phyloP scores from a whole-genome alignment of 495 filamentous ascomycete species.

The Cetradonia linearis region DNA sequence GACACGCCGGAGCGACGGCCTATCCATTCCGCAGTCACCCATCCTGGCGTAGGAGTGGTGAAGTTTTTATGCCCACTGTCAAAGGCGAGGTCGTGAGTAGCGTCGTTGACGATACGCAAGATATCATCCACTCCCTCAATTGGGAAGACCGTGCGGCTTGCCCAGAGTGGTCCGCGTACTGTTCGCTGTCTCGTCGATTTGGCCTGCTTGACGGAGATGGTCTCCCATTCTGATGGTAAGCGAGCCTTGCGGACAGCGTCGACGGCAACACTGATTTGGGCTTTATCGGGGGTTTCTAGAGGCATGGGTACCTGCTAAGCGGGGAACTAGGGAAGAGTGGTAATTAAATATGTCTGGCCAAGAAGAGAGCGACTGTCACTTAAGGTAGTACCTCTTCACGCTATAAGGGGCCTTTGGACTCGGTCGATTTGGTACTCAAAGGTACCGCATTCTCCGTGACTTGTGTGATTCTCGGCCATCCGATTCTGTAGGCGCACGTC shows the following conservation, averaged over 20 bases:
- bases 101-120: not conserved
- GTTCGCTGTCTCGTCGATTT: not conserved
- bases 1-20: not conserved
- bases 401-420: too few species aligned
- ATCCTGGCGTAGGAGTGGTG: not conserved
- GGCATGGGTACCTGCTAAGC: too few species aligned
- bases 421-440: too few species aligned
- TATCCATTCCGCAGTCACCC: not conserved
- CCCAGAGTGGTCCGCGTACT: slow-evolving; percentile 17
- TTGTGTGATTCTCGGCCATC: too few species aligned
- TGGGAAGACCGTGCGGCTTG: slow-evolving; percentile 10
- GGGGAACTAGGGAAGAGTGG: too few species aligned
- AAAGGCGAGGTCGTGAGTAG: slow-evolving; percentile 5
- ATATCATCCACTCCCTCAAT: not conserved
- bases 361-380: too few species aligned
- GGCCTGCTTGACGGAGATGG: not conserved
- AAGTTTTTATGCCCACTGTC: not conserved
- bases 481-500: too few species aligned
- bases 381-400: too few species aligned
- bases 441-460: too few species aligned
- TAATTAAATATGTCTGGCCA: too few species aligned
- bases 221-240: not conserved
- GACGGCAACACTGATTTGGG: not conserved
- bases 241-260: not conserved
- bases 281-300: not conserved